Base-by-base conservation (phyloP, 495 filamentous ascomycete genomes). In the Astrocystis sublimbata region DNA sequence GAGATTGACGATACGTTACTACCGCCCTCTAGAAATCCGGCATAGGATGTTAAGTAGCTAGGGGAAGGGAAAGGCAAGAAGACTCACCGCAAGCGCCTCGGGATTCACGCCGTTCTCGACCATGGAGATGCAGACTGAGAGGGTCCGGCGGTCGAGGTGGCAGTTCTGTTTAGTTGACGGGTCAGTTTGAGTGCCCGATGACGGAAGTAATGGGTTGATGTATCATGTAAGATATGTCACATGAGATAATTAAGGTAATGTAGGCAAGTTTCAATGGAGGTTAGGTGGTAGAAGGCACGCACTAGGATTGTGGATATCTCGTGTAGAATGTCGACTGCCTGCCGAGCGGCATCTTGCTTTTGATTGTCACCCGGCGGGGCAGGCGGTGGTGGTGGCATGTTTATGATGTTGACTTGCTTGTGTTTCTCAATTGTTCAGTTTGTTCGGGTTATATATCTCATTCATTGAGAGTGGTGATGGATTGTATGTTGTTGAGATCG, bases 51-150 rank as follows among this genome's bases (percentile, higher is more conserved):
- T 49, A 15, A 30, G 13, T 19, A 8, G 26, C 38, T 55, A 54
- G 4, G 42, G 42, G 45, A 12, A 28, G 33, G 47, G 28, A 19
- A 6, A 15, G 30, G 30, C 42, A 30, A 19, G n/a, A 33, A 17
- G 38, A 80, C 89, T 60, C 83, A 97, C 94, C 33, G 93, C 93
- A 13, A 98, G 78, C 8, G 93, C 96, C 72, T 98, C 94, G 6
- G 94, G 94, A 75, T 96, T 96, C 9, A 97, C 91, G 6, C 96
- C 96, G 74, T 97, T 97, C 76, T 98, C 94, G 63, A 98, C 78
- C 69, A 98, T 83, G 43, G 92, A 96, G 57, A 98, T 93, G 71
- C 94, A 98, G 57, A 96, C 87, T 8, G 93, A 96, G 12, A 98
- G 83, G 8, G 92, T 91, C 38, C 90, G 88, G 19, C 94, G 86